Evolutionary conservation across 2,329 filamentous ascomycete species (phyloP).

Genomic region (Fusarium floridanum): DNA sequence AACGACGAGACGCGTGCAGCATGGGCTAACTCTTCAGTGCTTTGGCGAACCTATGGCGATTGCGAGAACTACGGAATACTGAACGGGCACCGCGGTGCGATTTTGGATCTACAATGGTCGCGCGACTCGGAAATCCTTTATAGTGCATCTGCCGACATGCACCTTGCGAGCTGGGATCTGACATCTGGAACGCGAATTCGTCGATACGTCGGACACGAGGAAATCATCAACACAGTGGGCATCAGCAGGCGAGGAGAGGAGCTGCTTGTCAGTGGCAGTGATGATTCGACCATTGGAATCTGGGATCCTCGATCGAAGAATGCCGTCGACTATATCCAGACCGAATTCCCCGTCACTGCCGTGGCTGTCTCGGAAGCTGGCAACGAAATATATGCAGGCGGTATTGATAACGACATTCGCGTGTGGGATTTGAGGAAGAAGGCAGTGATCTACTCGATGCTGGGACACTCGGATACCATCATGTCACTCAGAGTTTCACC

Average conservation of each 20-base stretch:
- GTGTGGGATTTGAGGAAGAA: conserved; percentile 98
- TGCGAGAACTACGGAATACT: conserved; percentile 95
- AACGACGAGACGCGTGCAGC: not conserved
- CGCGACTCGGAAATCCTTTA: conserved; percentile 92
- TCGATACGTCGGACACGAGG: conserved; percentile 91
- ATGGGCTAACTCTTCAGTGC: conserved; percentile 67
- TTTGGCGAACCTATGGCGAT: conserved; percentile 93
- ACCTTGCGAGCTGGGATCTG: conserved; percentile 93
- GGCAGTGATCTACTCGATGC: conserved; percentile 85
- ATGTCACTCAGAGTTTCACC: conserved; percentile 93
- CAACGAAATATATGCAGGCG: conserved; percentile 93
- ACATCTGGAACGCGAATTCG: conserved; percentile 94
- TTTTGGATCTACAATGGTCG: conserved; percentile 96
- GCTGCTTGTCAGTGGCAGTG: conserved; percentile 88
- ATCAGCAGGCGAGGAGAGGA: conserved; percentile 92
- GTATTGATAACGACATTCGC: conserved; percentile 97
- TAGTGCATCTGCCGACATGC: conserved; percentile 93
- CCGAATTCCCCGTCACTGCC: conserved; percentile 91
- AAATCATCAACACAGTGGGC: conserved; percentile 93
- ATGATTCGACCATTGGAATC: conserved; percentile 93
- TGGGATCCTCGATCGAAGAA: conserved; percentile 96
- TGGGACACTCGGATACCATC: conserved; percentile 91
- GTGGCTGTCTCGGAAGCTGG: conserved; percentile 93
- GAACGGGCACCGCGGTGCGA: conserved; percentile 88
- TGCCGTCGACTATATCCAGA: conserved; percentile 88